A percentile compares a stretch with the other conserved stretches of the same genome.
Evolutionary conservation across 768 basidiomycete species (phyloP).

Genomic region (Cyclocybe cylindracea): DNA sequence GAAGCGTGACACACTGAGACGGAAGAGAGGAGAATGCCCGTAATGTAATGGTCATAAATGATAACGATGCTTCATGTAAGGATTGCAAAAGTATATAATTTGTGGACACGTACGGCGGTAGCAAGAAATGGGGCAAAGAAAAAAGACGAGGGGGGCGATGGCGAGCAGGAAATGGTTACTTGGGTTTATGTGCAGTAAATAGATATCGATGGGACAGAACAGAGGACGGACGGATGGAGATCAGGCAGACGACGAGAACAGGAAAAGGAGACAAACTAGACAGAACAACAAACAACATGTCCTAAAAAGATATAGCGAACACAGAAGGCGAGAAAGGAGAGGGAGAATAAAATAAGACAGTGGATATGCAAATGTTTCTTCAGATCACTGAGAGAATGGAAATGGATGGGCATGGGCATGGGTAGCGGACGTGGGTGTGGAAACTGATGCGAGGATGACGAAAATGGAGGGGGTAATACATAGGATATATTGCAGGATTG

Average conservation of each 20-base stretch:
- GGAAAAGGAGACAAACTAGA: slow-evolving; percentile 18
- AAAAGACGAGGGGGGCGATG: slow-evolving; percentile 11
- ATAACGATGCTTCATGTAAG: background rate
- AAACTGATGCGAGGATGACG: background rate
- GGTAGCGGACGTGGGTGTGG: slow-evolving; percentile 1
- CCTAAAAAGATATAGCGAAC: slow-evolving; percentile 18
- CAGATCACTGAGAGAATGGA: slow-evolving; percentile 12
- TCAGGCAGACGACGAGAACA: slow-evolving; percentile 5
- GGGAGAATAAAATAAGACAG: slow-evolving; percentile 16
- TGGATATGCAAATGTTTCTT: slow-evolving; percentile 20
- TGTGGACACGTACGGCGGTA: background rate
- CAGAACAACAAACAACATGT: slow-evolving; percentile 26
- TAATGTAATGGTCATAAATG: background rate
- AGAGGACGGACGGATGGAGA: slow-evolving; percentile 9
- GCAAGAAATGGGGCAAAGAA: slow-evolving; percentile 2
- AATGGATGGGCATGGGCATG: slow-evolving; percentile 7
- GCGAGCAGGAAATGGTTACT: slow-evolving; percentile 5
- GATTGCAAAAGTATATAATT: background rate
- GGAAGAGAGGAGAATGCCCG: background rate
- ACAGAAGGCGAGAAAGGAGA: slow-evolving; percentile 12
- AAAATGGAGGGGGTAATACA: slow-evolving; percentile 25
- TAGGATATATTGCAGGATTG: slow-evolving; percentile 27
- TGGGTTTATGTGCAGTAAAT: slow-evolving; percentile 4
- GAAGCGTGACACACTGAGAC: background rate
- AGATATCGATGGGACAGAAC: slow-evolving; percentile 13